Evolutionary conservation across 257 asterid species (phyloP), one percentile per base, ranked within the genome.

Genomic region (Petunia secreta): DNA sequence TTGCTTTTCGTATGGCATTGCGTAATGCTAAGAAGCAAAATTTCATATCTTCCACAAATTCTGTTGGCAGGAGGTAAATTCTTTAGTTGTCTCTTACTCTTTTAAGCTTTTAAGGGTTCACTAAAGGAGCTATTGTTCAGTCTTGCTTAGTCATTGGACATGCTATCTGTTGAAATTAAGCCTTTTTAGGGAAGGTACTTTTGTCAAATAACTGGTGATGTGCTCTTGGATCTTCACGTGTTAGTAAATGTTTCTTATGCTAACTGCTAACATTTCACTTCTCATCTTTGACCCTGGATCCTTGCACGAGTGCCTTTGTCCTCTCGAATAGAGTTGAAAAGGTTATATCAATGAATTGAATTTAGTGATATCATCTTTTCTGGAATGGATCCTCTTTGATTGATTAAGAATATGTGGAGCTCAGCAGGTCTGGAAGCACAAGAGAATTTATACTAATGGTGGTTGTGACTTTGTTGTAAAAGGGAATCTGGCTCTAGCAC

Each of bases 401-500:
- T 25, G 25, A 25, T 25, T 0, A 25, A 25, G 25, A 25, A 25
- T 25, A 25, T 25, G 25, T 25, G 25, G 25, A 25, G 25, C 25
- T 25, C 25, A 25, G 25, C 25, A 25, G 25, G 25, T 25, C 25
- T 25, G 25, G 25, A 25, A 25, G 25, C 25, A 25, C 25, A 25
- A 25, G 25, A 25, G 25, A 25, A 25, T 71, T 48, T 50, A 48
- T 6, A 11, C 36, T 73, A 0, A 34, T 73, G 60, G 34, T 76
- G 48, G 43, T 55, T 60, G 4, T 46, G 43, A 55, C 54, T 38
- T 39, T 59, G 59, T 78, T 41, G 80, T 82, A n/a, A 67, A 78
- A 96, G 98, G 90, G 99, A 94, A 82, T 77, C 93, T 40, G 83
- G 90, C 81, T 86, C 97, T 43, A 80, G 89, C 80, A 36, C 84